Base-by-base conservation (phyloP, 2,329 filamentous ascomycete species). In the Ophidiomyces ophidiicola region DNA sequence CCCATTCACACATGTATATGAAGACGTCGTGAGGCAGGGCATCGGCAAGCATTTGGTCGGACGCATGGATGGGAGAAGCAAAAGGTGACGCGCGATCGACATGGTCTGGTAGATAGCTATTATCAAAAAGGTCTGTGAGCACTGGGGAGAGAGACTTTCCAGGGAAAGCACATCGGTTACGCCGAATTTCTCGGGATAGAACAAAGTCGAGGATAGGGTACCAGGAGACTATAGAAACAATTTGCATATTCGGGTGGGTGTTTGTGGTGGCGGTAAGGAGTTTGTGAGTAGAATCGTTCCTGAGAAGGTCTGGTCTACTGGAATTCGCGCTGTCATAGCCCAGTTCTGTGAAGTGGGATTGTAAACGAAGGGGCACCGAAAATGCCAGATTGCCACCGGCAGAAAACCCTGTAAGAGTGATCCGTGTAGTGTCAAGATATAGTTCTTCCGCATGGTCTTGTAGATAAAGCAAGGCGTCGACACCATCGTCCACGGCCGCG, bases 141-240 rank as follows among this genome's bases (percentile, higher is more conserved):
- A 65, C 64, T 2, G 55, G 47, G 10, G 67, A 63, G 5, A 70
- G 60, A 6, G 65, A 62, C 45, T 66, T 67, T 33, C 66, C 67
- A 5, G 71, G 68, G 43, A 72, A 66, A 18, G 63, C 48, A 48
- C 68, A 73, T 39, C 68, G 70, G 25, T 67, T 67, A 28, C 74
- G 68, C 21, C 75, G 74, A 46, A 74, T 66, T 17, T 67, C 70
- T 20, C 76, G 71, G 2, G 73, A 70, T 35, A 71, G 64, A 8
- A 74, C 72, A 54, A 76, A 78, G 55, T 79, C 75, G 24, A 74
- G 67, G 18, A 72, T 65, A 1, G 75, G 75, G 45, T 79, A 79
- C 69, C 73, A 79, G 34, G 71, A 69, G 26, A 76, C 66, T 38
- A 77, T 66, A 32, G 68, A 70, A 41, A 71, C 61, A 44, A 78